A percentile compares a stretch with the other conserved stretches of the same genome.
Conservation (phyloP, 2,329 filamentous ascomycete genomes). For the Dactylellina haptotyla region DNA sequence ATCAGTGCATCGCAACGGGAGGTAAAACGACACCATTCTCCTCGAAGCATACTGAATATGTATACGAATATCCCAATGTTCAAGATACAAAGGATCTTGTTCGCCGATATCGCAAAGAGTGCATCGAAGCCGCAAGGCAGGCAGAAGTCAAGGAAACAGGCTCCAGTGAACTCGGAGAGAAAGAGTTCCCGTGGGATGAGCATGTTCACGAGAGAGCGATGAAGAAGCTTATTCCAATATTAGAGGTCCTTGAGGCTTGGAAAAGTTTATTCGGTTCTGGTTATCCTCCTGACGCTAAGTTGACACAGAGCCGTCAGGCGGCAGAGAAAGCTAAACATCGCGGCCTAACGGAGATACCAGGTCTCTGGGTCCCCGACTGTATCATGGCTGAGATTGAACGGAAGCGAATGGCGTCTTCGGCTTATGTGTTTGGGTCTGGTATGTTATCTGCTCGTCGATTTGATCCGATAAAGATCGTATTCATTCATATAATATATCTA, state of each 20-base stretch:
- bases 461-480: too few relatives aligned
- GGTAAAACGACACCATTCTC: not conserved
- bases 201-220: not conserved
- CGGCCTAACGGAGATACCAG: too few relatives aligned
- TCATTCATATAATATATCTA: too few relatives aligned
- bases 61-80: not conserved
- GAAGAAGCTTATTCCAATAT: not conserved
- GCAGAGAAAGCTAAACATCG: too few relatives aligned
- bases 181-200: slow-evolving; percentile 20
- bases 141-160: slow-evolving; percentile 21
- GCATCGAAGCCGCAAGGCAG: not conserved
- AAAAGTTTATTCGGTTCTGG: too few relatives aligned
- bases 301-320: too few relatives aligned
- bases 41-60: slow-evolving; percentile 6
- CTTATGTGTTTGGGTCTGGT: too few relatives aligned
- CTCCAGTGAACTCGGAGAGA: not conserved
- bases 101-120: not conserved
- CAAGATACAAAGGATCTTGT: slow-evolving; percentile 20
- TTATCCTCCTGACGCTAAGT: too few relatives aligned
- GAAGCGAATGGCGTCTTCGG: too few relatives aligned
- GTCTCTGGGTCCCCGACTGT: too few relatives aligned
- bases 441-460: too few relatives aligned
- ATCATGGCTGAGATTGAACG: too few relatives aligned
- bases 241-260: not conserved
- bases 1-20: not conserved